These are phyloP conservation scores for Noccaea bulbosa DNA, from an alignment of 345 rosid species.

Conservation along the genomic window DNA sequence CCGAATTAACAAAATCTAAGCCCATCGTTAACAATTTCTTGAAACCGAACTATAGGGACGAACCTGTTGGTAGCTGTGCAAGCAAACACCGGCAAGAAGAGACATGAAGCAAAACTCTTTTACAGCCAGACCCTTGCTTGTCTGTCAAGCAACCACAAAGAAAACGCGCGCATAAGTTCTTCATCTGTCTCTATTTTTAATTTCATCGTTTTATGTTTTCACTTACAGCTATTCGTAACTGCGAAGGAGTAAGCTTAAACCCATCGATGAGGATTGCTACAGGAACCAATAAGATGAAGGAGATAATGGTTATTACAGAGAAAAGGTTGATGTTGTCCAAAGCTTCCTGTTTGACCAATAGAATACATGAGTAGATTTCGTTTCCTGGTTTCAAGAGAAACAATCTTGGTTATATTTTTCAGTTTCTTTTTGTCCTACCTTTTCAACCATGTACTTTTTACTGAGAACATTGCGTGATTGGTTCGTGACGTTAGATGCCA, in stretches of 20 bases:
- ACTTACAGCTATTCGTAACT: constrained; percentile 71
- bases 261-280: constrained; percentile 70
- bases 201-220: background rate
- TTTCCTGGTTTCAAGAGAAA: background rate
- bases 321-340: constrained; percentile 90
- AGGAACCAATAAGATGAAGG: constrained; percentile 71
- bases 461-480: constrained; percentile 87
- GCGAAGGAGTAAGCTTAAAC: constrained; percentile 65
- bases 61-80: constrained; percentile 87
- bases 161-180: background rate
- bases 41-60: background rate
- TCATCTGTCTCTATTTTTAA: background rate
- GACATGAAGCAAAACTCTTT: constrained; percentile 61
- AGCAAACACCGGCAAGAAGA: constrained; percentile 72
- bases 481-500: constrained; percentile 93
- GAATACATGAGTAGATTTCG: background rate
- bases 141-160: constrained; percentile 49
- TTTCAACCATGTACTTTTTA: constrained; percentile 71
- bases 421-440: constrained; percentile 55
- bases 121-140: constrained; percentile 58
- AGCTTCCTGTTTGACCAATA: constrained; percentile 53
- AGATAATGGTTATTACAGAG: constrained; percentile 74
- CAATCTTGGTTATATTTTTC: background rate
- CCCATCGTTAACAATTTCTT: background rate
- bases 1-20: background rate